Evolutionary conservation across 495 filamentous ascomycete genomes (phyloP).

Genomic region (Terfezia boudieri): DNA sequence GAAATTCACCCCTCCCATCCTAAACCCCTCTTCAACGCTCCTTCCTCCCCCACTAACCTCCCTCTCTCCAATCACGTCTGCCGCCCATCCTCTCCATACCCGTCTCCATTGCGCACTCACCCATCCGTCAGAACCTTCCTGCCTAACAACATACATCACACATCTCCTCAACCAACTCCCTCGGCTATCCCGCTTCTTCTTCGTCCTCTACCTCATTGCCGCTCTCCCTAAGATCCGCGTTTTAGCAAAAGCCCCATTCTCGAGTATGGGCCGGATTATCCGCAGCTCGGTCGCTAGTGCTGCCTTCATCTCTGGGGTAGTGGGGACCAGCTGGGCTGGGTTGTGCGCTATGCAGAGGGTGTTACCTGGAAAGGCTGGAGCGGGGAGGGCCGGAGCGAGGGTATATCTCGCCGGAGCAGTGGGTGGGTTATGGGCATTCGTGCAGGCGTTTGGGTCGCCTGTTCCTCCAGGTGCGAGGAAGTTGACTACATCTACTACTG

Average conservation of each 20-base stretch:
- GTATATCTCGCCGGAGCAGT: conserved; percentile 76
- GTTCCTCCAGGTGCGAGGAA: not conserved
- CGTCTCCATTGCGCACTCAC: conserved; percentile 72
- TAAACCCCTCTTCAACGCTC: conserved; percentile 40
- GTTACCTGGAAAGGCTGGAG: conserved; percentile 37
- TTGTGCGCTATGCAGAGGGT: conserved; percentile 68
- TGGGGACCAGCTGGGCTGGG: conserved; percentile 64
- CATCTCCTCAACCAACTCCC: conserved; percentile 68
- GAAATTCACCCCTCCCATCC: conserved; percentile 61
- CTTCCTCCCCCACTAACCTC: conserved; percentile 41
- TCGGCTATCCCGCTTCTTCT: conserved; percentile 48
- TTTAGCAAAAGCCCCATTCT: conserved; percentile 42
- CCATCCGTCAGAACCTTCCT: conserved; percentile 75
- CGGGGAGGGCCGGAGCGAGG: conserved; percentile 52
- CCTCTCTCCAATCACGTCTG: conserved; percentile 56
- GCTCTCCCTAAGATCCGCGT: conserved; percentile 38
- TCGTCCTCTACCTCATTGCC: conserved; percentile 43
- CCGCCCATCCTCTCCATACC: conserved; percentile 64
- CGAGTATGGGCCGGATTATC: conserved; percentile 39
- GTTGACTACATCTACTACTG: not conserved
- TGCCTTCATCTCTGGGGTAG: conserved; percentile 49
- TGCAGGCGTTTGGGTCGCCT: conserved; percentile 26
- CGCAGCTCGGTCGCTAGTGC: conserved; percentile 42
- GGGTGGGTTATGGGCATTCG: conserved; percentile 59
- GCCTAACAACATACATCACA: conserved; percentile 59